Percentiles rank a stretch among this genome's conserved stretches.
Evolutionary conservation across 345 rosid species (phyloP).

Genomic region (Aquilaria malaccensis): DNA sequence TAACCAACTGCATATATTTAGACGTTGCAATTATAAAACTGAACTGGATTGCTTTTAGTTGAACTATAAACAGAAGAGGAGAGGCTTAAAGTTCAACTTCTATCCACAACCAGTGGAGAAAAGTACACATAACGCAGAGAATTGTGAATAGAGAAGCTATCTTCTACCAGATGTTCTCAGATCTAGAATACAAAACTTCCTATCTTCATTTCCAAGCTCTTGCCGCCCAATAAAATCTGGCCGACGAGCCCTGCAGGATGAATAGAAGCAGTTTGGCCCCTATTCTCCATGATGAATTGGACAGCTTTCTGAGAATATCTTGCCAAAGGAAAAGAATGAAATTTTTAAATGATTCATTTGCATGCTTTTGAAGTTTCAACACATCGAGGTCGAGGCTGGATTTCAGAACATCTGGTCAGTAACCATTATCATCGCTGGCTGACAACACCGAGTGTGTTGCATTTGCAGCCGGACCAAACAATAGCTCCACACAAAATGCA

Average conservation of each 20-base stretch:
- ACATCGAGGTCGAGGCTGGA: not conserved
- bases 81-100: too few species aligned
- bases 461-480: constrained; percentile 63
- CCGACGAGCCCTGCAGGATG: constrained; percentile 2
- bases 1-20: too few species aligned
- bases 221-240: constrained; percentile 13
- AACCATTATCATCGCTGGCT: constrained; percentile 4
- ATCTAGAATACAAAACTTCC: constrained; percentile 17
- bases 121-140: too few species aligned
- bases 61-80: too few species aligned
- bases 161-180: constrained; percentile 1
- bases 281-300: not conserved
- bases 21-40: too few species aligned
- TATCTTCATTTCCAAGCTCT: not conserved
- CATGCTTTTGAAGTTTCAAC: not conserved
- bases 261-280: not conserved
- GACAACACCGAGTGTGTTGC: constrained; percentile 19
- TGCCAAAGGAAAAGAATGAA: not conserved
- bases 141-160: not conserved
- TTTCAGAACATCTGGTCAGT: constrained; percentile 11
- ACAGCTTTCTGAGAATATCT: not conserved
- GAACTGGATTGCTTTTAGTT: too few species aligned
- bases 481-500: constrained; percentile 76
- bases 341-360: not conserved
- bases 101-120: too few species aligned